A percentile compares a stretch with the other conserved stretches of the same genome.
Conservation (phyloP, 169 alveolate genomes). For the Plasmodium ovale region DNA sequence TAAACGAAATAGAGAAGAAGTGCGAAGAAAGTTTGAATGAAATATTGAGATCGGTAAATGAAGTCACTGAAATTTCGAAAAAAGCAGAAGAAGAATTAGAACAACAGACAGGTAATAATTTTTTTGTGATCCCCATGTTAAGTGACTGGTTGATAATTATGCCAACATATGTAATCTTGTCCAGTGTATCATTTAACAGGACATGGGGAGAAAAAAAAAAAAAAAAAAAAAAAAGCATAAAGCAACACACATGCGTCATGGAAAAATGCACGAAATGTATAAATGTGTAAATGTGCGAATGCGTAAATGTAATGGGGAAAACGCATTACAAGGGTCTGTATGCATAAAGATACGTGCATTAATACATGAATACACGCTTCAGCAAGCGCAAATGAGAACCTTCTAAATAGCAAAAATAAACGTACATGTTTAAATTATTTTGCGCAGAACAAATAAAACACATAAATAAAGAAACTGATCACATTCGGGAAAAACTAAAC, state of each 20-base stretch:
- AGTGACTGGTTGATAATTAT: neutral
- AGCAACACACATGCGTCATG: too few species aligned
- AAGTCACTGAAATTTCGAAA: constrained; percentile 73
- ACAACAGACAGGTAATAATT: constrained; percentile 68
- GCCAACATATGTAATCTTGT: neutral
- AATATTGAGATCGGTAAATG: constrained; percentile 74
- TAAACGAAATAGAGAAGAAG: constrained; percentile 71
- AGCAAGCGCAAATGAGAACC: neutral
- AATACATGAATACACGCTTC: neutral
- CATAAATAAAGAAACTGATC: constrained; percentile 57
- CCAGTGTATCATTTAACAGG: too few species aligned
- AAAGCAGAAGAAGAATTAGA: constrained; percentile 75
- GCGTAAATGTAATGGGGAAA: neutral
- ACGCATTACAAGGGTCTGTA: neutral
- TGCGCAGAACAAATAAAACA: constrained; percentile 74
- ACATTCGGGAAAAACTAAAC: constrained; percentile 50
- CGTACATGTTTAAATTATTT: constrained; percentile 14
- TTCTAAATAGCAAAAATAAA: neutral
- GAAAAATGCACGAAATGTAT: too few species aligned
- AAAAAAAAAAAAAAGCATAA: neutral
- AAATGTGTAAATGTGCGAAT: neutral
- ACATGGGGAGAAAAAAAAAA: neutral
- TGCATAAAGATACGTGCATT: neutral
- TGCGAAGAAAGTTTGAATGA: constrained; percentile 77
- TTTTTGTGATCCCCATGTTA: neutral